These are phyloP conservation scores for Globisporangium apiculatum DNA, from an alignment of 352 stramenopile genomes.

Conservation along the genomic window DNA sequence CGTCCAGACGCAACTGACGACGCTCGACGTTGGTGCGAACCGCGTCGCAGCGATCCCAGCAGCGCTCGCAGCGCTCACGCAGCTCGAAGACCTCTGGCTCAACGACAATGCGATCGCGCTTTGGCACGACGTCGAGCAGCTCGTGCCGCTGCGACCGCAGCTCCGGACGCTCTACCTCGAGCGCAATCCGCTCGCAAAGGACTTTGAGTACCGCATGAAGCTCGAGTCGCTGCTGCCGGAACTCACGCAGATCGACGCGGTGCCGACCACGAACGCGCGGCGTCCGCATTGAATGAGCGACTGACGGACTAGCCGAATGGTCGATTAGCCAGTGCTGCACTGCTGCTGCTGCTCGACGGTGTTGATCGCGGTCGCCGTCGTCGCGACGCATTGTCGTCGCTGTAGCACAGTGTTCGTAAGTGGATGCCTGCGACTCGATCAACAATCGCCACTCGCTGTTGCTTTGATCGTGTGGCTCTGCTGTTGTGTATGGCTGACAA, in stretches of 20 bases:
- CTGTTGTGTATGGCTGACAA: too few relatives aligned
- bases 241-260: slow-evolving; percentile 95
- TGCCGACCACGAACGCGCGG: slow-evolving; percentile 51
- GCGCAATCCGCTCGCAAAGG: slow-evolving; percentile 90
- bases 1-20: slow-evolving; percentile 45
- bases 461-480: too few relatives aligned
- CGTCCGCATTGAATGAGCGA: slow-evolving; percentile 13
- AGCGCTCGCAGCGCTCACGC: slow-evolving; percentile 26
- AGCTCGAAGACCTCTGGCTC: slow-evolving; percentile 74
- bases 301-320: not conserved
- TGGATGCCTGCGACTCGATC: too few relatives aligned
- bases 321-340: not conserved
- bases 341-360: not conserved
- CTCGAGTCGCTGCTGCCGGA: slow-evolving; percentile 83
- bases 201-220: slow-evolving; percentile 95
- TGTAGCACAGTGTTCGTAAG: not conserved
- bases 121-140: slow-evolving; percentile 58
- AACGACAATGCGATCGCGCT: slow-evolving; percentile 60
- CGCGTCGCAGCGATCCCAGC: slow-evolving; percentile 58
- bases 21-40: slow-evolving; percentile 80
- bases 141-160: slow-evolving; percentile 60
- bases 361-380: slow-evolving; percentile 2
- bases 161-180: slow-evolving; percentile 95
- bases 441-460: too few relatives aligned
- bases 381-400: slow-evolving; percentile 7